Evolutionary conservation across 2,329 filamentous ascomycete genomes (phyloP).

Genomic region (Nemania sp.): DNA sequence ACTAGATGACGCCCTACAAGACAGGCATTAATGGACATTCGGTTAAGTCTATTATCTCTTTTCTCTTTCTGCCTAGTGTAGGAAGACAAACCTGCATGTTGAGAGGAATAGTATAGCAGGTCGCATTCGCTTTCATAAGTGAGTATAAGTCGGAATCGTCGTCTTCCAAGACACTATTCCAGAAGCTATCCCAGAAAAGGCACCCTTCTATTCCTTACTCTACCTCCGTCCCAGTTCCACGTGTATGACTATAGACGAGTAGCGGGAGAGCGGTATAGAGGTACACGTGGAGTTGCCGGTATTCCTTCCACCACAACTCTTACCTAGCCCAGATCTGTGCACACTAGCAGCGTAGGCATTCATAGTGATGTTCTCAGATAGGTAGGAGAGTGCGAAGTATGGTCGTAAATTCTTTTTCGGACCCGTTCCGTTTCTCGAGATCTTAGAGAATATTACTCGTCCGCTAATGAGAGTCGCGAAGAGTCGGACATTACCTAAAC

Average conservation of each 20-base stretch:
- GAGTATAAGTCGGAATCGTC: not conserved
- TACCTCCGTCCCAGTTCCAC: not conserved
- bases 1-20: not conserved
- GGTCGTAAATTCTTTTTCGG: not conserved
- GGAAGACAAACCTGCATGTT: not conserved
- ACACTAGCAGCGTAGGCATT: not conserved
- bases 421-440: not conserved
- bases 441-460: not conserved
- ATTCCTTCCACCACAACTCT: not conserved
- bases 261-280: not conserved
- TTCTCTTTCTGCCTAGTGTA: not conserved
- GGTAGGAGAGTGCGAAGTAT: not conserved
- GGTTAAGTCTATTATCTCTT: not conserved
- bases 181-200: no score
- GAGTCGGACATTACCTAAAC: not conserved
- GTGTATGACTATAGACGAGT: not conserved
- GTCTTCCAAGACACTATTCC: no score
- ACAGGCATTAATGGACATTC: not conserved
- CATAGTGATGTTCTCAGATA: not conserved
- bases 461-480: not conserved
- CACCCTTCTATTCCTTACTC: no score
- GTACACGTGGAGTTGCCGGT: slow-evolving; percentile 2
- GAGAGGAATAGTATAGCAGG: no score
- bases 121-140: not conserved
- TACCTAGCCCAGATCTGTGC: not conserved